Base-by-base conservation (phyloP, 1,284 basidiomycete genomes). In the Pseudozyma pruni region DNA sequence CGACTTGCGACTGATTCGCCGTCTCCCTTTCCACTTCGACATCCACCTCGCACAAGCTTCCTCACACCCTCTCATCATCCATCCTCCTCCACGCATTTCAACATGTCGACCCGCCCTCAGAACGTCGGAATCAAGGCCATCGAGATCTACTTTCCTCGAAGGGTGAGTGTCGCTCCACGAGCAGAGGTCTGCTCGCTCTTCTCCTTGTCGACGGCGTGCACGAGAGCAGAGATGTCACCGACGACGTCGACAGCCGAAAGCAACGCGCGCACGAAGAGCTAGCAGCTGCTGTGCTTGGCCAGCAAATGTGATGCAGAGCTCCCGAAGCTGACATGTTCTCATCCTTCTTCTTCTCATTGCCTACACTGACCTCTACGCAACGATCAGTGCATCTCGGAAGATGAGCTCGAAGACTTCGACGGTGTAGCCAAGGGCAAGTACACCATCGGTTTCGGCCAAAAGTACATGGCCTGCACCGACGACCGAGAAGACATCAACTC, bases 401-500 rank as follows among this genome's bases (percentile, higher is more conserved):
- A 79, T 52, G 78, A 78, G 56, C 74, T 82, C 55, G 95, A 99
- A 84, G 90, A 89, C 70, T 98, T 93, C 85, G 95, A 99, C 82
- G 92, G 92, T 78, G 96, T 96, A 38, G 85, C 93, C 69, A 90
- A 93, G 84, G 95, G 96, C 75, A 98, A 98, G 86, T 98, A 99
- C 87, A 99, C 96, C 78, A 97, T 98, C 82, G 96, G 96, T 81
- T 90, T 99, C 43, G 96, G 95, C 60, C 93, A 97, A 84, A 90
- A 97, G 85, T 94, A 89, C 87, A 98, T 98, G 95, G 92, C 93
- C 33, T 96, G 91, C 87, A 92, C 91, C 68, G 94, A 96, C 82
- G 94, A 96, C 87, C 75, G 75, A 67, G 95, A 98, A 85, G 95
- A 98, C 86, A 96, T 98, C 87, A 96, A 97, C 88, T 96, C 94